Evolutionary conservation across 257 asterid species (phyloP), one percentile per base, ranked within the genome.

Genomic region (Fraxinus quadrangulata): DNA sequence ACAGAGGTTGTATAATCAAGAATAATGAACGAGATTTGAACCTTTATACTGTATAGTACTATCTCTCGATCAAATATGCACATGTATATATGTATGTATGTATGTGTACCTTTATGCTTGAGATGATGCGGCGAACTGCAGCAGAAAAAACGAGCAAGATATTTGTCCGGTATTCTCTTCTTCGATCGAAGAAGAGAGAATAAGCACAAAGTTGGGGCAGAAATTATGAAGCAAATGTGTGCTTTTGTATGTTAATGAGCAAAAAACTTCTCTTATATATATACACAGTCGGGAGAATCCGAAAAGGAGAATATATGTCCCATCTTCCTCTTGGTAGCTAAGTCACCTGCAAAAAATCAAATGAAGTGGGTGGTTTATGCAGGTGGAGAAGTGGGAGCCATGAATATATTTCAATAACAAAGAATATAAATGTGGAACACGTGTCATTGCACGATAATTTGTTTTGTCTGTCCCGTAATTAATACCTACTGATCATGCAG

Each of bases 311-410:
- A 61, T 0, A 1, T 51, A 19, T 51, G 63, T 51, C 63, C 24
- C 63, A 47, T 63, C 61, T 73, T 66, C 8, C 13, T 26, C 24
- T 6, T 28, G 12, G 59, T 28, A 75, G 49, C 70, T 71, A 28
- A 73, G 36, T 45, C 67, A 54, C 24, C 14, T 77, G 82, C 73
- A 65, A 1, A 54, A 16, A 8, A 47, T n/a, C 31, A 14, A 23
- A 26, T 14, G 68, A 24, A 75, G 84, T 83, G 71, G 73, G 61
- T 30, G 80, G 77, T 83, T 80, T 83, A 80, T 71, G 86, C 63
- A 39, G 78, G 31, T 8, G 19, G 67, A 79, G 17, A 59, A 65
- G 81, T 72, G 81, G 84, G 67, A 72, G 71, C 67, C 77, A 82
- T 78, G 78, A 78, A 82, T 74, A 49, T 49, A 67, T 72, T 77